phyloP scores from a whole-genome alignment of 2,329 filamentous ascomycete species.

The Monascus ruber region DNA sequence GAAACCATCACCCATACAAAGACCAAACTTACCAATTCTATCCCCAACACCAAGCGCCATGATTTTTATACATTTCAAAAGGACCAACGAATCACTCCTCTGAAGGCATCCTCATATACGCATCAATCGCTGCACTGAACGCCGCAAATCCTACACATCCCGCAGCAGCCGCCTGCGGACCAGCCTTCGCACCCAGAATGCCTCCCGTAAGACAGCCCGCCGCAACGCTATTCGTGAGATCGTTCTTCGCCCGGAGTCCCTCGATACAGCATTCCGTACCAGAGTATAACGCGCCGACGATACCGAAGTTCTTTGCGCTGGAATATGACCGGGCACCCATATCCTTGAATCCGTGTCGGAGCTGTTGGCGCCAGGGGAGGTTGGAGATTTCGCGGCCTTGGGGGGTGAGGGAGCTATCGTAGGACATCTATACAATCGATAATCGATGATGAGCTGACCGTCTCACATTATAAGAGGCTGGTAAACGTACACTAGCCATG shows the following conservation, averaged over 20 bases:
- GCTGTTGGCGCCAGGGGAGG: slow-evolving; percentile 73
- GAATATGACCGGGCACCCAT: slow-evolving; percentile 78
- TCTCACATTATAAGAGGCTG: not conserved
- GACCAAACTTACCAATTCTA: not conserved
- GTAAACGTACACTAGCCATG: slow-evolving; percentile 74
- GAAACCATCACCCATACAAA: too few species aligned
- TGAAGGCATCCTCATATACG: slow-evolving; percentile 68
- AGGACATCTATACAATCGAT: slow-evolving; percentile 67
- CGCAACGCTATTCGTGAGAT: slow-evolving; percentile 73
- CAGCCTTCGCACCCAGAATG: slow-evolving; percentile 72
- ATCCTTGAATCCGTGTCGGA: slow-evolving; percentile 78
- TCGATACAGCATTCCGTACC: slow-evolving; percentile 96
- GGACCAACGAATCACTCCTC: slow-evolving; percentile 12
- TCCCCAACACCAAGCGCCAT: not conserved
- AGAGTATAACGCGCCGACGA: slow-evolving; percentile 80
- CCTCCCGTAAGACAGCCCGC: slow-evolving; percentile 88
- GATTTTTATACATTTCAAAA: not conserved
- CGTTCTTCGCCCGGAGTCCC: slow-evolving; percentile 81
- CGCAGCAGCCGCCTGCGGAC: slow-evolving; percentile 75
- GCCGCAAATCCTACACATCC: slow-evolving; percentile 91
- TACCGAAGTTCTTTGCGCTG: slow-evolving; percentile 87
- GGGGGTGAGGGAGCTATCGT: slow-evolving; percentile 75
- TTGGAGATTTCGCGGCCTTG: slow-evolving; percentile 44
- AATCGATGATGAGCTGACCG: not conserved
- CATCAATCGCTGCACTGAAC: slow-evolving; percentile 84